Evolutionary conservation across 768 basidiomycete genomes (phyloP).

Genomic region (Termitomyces sp.): DNA sequence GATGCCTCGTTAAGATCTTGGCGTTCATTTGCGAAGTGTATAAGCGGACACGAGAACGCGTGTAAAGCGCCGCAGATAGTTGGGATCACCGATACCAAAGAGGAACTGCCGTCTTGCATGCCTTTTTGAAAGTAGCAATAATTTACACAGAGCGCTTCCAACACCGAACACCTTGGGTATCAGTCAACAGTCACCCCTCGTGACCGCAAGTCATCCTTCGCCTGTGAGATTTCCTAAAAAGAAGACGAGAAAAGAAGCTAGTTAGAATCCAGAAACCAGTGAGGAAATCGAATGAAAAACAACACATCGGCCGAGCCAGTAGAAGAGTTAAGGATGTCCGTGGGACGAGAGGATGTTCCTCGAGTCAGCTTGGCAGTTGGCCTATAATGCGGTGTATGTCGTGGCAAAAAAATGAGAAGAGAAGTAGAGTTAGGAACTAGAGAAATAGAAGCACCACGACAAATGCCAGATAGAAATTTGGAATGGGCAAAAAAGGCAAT

Average conservation of each 20-base stretch:
- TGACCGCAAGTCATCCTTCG: slow-evolving; percentile 52
- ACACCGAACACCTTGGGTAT: not conserved
- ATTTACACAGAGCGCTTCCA: not conserved
- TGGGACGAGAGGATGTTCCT: not conserved
- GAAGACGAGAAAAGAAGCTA: slow-evolving; percentile 7
- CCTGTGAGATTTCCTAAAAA: slow-evolving; percentile 54
- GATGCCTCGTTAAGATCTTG: not conserved
- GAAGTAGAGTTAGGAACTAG: not conserved
- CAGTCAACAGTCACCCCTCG: slow-evolving; percentile 62
- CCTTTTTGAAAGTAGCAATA: not conserved
- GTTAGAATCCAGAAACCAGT: slow-evolving; percentile 4
- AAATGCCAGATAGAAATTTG: not conserved
- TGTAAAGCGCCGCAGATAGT: not conserved
- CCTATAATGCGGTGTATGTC: not conserved
- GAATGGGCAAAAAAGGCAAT: not conserved
- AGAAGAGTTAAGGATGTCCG: not conserved
- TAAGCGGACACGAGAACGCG: not conserved
- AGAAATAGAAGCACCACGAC: not conserved
- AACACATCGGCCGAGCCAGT: slow-evolving; percentile 6
- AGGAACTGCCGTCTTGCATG: not conserved
- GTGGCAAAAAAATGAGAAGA: not conserved
- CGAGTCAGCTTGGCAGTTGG: not conserved
- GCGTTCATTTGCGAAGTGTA: not conserved
- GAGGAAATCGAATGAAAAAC: not conserved
- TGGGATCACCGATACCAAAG: not conserved